Conservation (phyloP, 169 alveolate genomes). For the Blepharisma undulans region DNA sequence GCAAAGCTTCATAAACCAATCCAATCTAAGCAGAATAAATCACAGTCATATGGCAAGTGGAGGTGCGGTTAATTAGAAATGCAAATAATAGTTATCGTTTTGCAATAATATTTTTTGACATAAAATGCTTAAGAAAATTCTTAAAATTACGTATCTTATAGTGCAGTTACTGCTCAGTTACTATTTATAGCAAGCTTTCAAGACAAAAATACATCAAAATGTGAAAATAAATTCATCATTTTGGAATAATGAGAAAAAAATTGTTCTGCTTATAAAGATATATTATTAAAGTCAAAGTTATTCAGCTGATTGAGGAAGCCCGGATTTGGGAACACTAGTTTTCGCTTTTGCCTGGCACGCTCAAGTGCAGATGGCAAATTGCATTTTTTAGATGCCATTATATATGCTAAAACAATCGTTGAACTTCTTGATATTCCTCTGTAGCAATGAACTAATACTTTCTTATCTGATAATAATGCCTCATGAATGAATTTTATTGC, state of each 20-base stretch:
- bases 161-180: too few relatives aligned
- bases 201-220: too few relatives aligned
- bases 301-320: conserved; percentile 70
- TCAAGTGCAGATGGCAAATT: conserved; percentile 61
- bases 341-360: conserved; percentile 58
- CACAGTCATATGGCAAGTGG: not conserved
- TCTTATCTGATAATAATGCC: conserved; percentile 38
- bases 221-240: too few relatives aligned
- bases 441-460: conserved; percentile 52
- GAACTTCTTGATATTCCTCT: conserved; percentile 53
- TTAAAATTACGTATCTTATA: too few relatives aligned
- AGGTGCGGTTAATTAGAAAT: too few relatives aligned
- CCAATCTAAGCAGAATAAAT: not conserved
- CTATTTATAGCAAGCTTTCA: too few relatives aligned
- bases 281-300: too few relatives aligned
- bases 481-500: not conserved
- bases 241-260: too few relatives aligned
- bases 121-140: too few relatives aligned
- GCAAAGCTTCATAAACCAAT: not conserved
- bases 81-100: too few relatives aligned
- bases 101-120: too few relatives aligned
- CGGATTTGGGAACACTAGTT: conserved; percentile 72
- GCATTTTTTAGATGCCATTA: conserved; percentile 45
- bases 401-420: conserved; percentile 46
- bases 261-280: too few relatives aligned